Conservation (phyloP, 495 filamentous ascomycete species). For the Penicillium samsonianum region DNA sequence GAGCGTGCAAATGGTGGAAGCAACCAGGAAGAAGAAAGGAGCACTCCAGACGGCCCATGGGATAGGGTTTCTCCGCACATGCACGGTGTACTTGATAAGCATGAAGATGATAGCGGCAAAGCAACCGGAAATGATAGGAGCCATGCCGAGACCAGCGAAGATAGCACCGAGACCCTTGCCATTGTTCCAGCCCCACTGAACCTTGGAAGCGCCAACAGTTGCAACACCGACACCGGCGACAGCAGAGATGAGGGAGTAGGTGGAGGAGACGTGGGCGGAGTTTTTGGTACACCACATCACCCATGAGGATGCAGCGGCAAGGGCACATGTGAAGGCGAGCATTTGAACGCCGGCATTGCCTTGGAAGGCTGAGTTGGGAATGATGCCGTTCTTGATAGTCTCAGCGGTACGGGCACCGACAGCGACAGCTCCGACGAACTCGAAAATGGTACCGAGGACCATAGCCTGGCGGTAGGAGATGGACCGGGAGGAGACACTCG, state of each 20-base stretch:
- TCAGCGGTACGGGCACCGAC: constrained; percentile 61
- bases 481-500: constrained; percentile 68
- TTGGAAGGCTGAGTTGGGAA: constrained; percentile 49
- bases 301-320: constrained; percentile 56
- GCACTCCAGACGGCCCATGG: constrained; percentile 58
- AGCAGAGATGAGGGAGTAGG: constrained; percentile 64
- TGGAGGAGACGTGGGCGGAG: constrained; percentile 63
- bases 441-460: constrained; percentile 65
- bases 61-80: constrained; percentile 57
- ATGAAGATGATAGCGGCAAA: constrained; percentile 61
- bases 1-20: constrained; percentile 57
- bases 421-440: constrained; percentile 59
- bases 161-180: constrained; percentile 61
- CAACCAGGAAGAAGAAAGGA: constrained; percentile 61
- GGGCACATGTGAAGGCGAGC: constrained; percentile 60
- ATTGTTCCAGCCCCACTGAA: constrained; percentile 64
- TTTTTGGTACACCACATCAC: constrained; percentile 64
- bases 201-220: constrained; percentile 55
- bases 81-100: constrained; percentile 60
- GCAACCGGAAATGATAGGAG: constrained; percentile 56
- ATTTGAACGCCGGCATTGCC: constrained; percentile 59
- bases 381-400: constrained; percentile 62
- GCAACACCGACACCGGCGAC: constrained; percentile 64
- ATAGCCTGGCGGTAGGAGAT: constrained; percentile 68
- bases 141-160: constrained; percentile 62